Conservation (phyloP, 179 eudicot genomes). For the Spergularia azorica region DNA sequence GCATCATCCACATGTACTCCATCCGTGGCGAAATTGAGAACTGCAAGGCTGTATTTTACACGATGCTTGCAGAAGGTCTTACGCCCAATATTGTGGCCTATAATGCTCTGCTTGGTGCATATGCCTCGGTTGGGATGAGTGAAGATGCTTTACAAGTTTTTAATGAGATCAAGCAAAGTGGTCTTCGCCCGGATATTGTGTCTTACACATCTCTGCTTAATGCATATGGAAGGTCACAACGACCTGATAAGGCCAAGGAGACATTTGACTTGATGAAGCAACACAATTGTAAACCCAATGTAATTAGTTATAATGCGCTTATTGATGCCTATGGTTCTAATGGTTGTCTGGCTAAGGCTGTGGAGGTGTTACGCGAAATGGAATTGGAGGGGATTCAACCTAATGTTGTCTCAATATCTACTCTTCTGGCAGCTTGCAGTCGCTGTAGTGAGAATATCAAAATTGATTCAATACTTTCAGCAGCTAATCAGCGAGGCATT, state of each 20-base stretch:
- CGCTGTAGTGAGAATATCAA: slow-evolving; percentile 78
- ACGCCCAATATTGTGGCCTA: slow-evolving; percentile 82
- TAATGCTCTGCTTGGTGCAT: slow-evolving; percentile 81
- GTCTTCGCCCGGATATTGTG: slow-evolving; percentile 78
- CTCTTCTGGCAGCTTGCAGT: slow-evolving; percentile 93
- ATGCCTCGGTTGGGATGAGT: slow-evolving; percentile 79
- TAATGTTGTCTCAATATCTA: slow-evolving; percentile 83
- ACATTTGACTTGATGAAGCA: slow-evolving; percentile 64
- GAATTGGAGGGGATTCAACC: slow-evolving; percentile 79
- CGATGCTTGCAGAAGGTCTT: slow-evolving; percentile 78
- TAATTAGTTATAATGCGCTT: slow-evolving; percentile 83
- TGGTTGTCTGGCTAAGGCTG: slow-evolving; percentile 74
- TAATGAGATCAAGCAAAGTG: slow-evolving; percentile 56
- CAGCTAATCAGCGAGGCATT: slow-evolving; percentile 76
- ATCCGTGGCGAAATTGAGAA: slow-evolving; percentile 74
- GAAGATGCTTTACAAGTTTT: slow-evolving; percentile 65
- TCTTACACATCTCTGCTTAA: slow-evolving; percentile 89
- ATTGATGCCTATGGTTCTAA: slow-evolving; percentile 93
- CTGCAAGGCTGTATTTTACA: slow-evolving; percentile 74
- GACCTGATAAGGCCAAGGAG: slow-evolving; percentile 76
- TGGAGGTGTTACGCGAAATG: slow-evolving; percentile 82
- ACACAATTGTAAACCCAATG: slow-evolving; percentile 69
- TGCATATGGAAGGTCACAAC: slow-evolving; percentile 89
- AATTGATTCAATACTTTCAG: slow-evolving; percentile 80
- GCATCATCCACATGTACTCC: slow-evolving; percentile 93